Evolutionary conservation across 495 filamentous ascomycete genomes (phyloP).

Genomic region (Penicillium mononematosum): DNA sequence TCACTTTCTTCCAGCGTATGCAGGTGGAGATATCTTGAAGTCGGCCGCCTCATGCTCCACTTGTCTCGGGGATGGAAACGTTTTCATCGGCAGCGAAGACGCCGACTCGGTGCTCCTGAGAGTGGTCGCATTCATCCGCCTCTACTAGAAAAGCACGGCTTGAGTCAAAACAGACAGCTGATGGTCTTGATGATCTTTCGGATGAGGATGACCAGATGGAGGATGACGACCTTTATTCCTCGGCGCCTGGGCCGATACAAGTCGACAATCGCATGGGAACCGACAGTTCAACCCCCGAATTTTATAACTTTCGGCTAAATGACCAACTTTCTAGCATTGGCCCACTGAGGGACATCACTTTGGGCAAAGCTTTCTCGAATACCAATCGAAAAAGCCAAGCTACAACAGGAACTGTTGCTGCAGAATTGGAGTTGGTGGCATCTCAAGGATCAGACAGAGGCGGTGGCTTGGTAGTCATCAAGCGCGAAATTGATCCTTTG

Average conservation of each 20-base stretch:
- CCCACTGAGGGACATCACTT: constrained; percentile 68
- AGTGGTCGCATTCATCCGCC: constrained; percentile 65
- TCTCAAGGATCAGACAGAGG: constrained; percentile 66
- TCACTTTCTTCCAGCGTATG: constrained; percentile 55
- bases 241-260: constrained; percentile 35
- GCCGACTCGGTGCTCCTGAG: constrained; percentile 78
- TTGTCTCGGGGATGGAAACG: constrained; percentile 61
- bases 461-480: constrained; percentile 71
- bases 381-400: constrained; percentile 1
- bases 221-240: constrained; percentile 68
- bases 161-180: constrained; percentile 49
- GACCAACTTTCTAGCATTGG: constrained; percentile 75
- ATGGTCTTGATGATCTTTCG: constrained; percentile 41
- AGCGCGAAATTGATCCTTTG: constrained; percentile 65
- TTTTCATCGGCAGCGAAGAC: constrained; percentile 85
- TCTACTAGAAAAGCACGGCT: constrained; percentile 45
- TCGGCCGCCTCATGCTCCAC: constrained; percentile 67
- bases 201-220: constrained; percentile 54
- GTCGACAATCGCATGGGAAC: constrained; percentile 20
- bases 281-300: constrained; percentile 41
- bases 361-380: constrained; percentile 49
- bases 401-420: constrained; percentile 39
- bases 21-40: constrained; percentile 60
- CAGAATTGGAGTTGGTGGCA: constrained; percentile 68
- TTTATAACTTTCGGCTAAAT: constrained; percentile 71